Evolutionary conservation across 2,329 filamentous ascomycete genomes (phyloP).

Genomic region (Colletotrichum sp.): DNA sequence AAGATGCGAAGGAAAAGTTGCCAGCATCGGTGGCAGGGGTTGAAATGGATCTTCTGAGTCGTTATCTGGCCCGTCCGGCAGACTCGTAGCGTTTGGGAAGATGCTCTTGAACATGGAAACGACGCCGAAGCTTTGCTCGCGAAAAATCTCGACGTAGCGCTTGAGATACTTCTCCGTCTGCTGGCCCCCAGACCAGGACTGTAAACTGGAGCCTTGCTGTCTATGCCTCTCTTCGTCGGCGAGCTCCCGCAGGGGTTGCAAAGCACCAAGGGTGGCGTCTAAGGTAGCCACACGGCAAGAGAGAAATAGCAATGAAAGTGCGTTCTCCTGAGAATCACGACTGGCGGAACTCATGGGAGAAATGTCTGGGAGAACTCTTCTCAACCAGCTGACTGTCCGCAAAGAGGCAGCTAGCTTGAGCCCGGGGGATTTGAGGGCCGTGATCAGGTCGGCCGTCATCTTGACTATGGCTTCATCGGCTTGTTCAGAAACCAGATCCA

Average conservation of each 20-base stretch:
- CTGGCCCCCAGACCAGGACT: constrained; percentile 73
- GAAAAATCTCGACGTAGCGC: constrained; percentile 94
- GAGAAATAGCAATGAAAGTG: constrained; percentile 83
- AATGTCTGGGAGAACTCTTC: constrained; percentile 84
- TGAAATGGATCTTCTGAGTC: constrained; percentile 47
- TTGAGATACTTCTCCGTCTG: constrained; percentile 96
- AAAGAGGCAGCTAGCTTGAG: constrained; percentile 91
- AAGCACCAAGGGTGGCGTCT: constrained; percentile 77
- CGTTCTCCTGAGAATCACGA: constrained; percentile 57
- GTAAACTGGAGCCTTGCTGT: constrained; percentile 44
- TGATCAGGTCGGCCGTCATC: constrained; percentile 85
- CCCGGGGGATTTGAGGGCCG: constrained; percentile 74
- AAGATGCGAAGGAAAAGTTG: constrained; percentile 85
- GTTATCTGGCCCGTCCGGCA: constrained; percentile 4
- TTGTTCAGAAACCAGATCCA: constrained; percentile 75
- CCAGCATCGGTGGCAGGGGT: constrained; percentile 75
- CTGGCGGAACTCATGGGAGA: constrained; percentile 22
- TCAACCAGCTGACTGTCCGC: constrained; percentile 88
- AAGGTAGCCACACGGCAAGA: constrained; percentile 85
- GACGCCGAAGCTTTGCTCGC: constrained; percentile 95
- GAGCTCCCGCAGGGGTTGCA: constrained; percentile 85
- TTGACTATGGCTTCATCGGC: constrained; percentile 87
- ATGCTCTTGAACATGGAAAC: constrained; percentile 94
- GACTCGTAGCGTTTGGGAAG: constrained; percentile 63
- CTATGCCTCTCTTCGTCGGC: constrained; percentile 80